These are phyloP conservation scores for Musa beccarii DNA, from an alignment of 176 grass and related monocot species.

Conservation along the genomic window DNA sequence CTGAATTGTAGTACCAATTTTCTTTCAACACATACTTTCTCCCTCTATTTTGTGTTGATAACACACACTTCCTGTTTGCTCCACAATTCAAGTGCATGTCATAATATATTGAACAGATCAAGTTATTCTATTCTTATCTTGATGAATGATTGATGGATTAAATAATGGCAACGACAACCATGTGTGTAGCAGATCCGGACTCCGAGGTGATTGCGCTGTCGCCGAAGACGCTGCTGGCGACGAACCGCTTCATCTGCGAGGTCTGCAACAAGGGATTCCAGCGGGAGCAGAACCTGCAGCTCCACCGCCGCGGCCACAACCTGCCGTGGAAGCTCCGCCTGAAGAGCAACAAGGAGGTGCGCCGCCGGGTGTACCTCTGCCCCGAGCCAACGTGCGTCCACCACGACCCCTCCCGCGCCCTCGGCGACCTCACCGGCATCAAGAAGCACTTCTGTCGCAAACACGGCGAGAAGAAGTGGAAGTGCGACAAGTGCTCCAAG, in stretches of 20 bases:
- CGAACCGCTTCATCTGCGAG: conserved; percentile 96
- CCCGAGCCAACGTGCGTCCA: conserved; percentile 92
- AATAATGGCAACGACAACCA: not conserved
- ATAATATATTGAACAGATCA: not conserved
- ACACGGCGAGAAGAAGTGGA: conserved; percentile 99
- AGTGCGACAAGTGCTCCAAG: conserved; percentile 99
- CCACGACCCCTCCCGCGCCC: conserved; percentile 81
- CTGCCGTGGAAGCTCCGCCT: conserved; percentile 97
- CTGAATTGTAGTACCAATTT: not conserved
- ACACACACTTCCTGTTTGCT: no score
- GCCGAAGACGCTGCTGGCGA: conserved; percentile 87
- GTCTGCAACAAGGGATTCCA: conserved; percentile 99
- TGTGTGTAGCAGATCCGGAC: conserved; percentile 50
- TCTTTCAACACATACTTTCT: not conserved
- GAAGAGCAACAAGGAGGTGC: conserved; percentile 63
- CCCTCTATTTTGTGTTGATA: no score
- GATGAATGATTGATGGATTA: not conserved
- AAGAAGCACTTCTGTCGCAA: conserved; percentile 99
- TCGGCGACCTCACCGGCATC: conserved; percentile 96
- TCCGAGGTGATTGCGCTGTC: conserved; percentile 95
- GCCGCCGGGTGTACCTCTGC: conserved; percentile 88
- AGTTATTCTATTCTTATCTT: not conserved
- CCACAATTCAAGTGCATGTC: not conserved
- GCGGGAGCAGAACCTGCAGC: conserved; percentile 96
- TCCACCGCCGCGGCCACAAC: conserved; percentile 94